Evolutionary conservation across 108 stramenopile genomes (phyloP), one percentile per base, ranked within the genome.

Genomic region (Cylindrotheca fusiformis): DNA sequence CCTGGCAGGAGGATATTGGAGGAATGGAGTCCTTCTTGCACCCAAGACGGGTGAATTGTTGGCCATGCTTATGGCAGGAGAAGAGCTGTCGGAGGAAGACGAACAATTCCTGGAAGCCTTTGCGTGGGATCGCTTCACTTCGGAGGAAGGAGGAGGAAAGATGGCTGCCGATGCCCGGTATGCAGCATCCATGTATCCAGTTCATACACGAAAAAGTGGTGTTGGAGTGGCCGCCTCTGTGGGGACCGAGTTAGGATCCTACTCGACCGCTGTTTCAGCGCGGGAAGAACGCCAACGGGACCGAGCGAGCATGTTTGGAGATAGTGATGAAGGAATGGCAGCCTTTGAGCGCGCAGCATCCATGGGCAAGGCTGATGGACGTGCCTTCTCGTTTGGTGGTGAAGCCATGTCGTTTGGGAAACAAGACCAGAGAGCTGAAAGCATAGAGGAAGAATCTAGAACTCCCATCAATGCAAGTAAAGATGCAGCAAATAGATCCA

Each of bases 1-100:
- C 49, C 44, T 95, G 49, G 94, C 94, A 6, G 96, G 96, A 6
- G 96, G 96, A 4, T 95, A 97, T 60, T 97, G 96, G 96, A 74
- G 96, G 20, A 97, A 97, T 69, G 96, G 96, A 18, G 93, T 97
- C 3, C 65, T 97, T 29, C 64, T 97, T 48, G 93, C 94, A 44
- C 96, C 96, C 28, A 91, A 93, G 59, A 91, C 94, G 4, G 88
- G 84, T 22, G 78, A 88, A 44, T 60, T 93, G 25, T 17, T 85
- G 0, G 84, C 76, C 0, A 48, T 60, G 12, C 54, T 77, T 20
- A 75, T 84, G 53, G 71, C 81, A 2, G 71, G 79, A n/a, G 71
- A 77, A 49, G 22, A 48, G 19, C 14, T 88, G 25, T 27, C 68
- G 17, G 48, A 63, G 21, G 58, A 73, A 48, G 87, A 88, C 60